These are phyloP conservation scores for Plasmodium inui DNA, from an alignment of 169 alveolate genomes.

Conservation along the genomic window DNA sequence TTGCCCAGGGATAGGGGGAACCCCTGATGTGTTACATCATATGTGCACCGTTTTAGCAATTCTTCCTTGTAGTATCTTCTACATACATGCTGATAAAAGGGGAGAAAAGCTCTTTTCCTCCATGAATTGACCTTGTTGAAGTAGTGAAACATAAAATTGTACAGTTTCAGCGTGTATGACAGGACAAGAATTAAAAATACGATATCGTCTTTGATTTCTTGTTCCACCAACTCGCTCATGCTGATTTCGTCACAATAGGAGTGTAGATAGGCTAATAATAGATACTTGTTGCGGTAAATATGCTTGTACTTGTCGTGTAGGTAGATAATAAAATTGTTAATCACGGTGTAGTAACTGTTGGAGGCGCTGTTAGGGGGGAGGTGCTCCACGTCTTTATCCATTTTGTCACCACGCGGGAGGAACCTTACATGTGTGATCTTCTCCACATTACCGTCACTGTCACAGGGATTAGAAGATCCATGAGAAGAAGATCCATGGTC, in stretches of 20 bases:
- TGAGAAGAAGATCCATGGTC: neutral
- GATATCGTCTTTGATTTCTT: constrained; percentile 31
- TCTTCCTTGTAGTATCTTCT: constrained; percentile 16
- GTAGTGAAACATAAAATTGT: constrained; percentile 64
- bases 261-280: constrained; percentile 44
- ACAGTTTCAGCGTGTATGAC: constrained; percentile 33
- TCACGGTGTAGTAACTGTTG: constrained; percentile 28
- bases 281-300: constrained; percentile 55
- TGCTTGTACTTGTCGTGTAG: constrained; percentile 65
- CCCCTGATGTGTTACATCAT: neutral
- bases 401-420: neutral
- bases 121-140: constrained; percentile 18
- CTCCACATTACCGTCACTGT: neutral
- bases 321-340: constrained; percentile 37
- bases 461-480: neutral
- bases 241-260: constrained; percentile 51
- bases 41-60: neutral
- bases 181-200: constrained; percentile 33
- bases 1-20: neutral
- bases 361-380: neutral
- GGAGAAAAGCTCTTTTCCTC: neutral
- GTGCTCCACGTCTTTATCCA: neutral
- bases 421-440: neutral
- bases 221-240: constrained; percentile 37
- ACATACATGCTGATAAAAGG: constrained; percentile 54